Percentiles rank a stretch among this genome's conserved stretches.
Evolutionary conservation across 2,329 filamentous ascomycete species (phyloP).

Genomic region (Colletotrichum ledebouriae): DNA sequence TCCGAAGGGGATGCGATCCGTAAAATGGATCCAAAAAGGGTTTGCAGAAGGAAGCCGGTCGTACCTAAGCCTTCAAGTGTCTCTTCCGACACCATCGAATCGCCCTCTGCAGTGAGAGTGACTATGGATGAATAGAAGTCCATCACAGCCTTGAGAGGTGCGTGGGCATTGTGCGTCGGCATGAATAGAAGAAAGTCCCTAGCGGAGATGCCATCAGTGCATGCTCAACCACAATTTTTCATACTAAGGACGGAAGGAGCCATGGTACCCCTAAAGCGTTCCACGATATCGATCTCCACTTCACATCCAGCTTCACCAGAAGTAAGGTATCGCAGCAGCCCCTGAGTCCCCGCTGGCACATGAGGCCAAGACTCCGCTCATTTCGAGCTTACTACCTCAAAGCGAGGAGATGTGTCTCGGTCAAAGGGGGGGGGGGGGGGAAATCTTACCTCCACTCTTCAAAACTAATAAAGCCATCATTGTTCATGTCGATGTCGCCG

Average conservation of each 20-base stretch:
- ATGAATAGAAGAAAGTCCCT: conserved; percentile 97
- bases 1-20: conserved; percentile 70
- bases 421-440: background rate
- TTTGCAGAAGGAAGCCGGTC: conserved; percentile 77
- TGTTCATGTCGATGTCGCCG: conserved; percentile 87
- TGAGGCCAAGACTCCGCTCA: background rate
- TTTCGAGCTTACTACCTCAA: background rate
- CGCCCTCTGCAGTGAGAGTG: conserved; percentile 92
- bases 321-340: conserved; percentile 3
- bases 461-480: conserved; percentile 89
- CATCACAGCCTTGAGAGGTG: conserved; percentile 84
- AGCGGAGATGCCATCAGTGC: conserved; percentile 20
- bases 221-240: background rate
- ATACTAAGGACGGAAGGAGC: background rate
- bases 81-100: conserved; percentile 92
- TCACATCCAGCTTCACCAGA: conserved; percentile 15
- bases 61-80: conserved; percentile 95
- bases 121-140: conserved; percentile 93
- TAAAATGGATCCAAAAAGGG: conserved; percentile 82
- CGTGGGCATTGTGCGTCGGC: conserved; percentile 71
- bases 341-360: conserved; percentile 26
- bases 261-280: background rate
- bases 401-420: background rate
- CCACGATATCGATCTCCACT: background rate
- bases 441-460: conserved; percentile 91